phyloP scores from a whole-genome alignment of 2,329 filamentous ascomycete species.

The Botrytis porri region DNA sequence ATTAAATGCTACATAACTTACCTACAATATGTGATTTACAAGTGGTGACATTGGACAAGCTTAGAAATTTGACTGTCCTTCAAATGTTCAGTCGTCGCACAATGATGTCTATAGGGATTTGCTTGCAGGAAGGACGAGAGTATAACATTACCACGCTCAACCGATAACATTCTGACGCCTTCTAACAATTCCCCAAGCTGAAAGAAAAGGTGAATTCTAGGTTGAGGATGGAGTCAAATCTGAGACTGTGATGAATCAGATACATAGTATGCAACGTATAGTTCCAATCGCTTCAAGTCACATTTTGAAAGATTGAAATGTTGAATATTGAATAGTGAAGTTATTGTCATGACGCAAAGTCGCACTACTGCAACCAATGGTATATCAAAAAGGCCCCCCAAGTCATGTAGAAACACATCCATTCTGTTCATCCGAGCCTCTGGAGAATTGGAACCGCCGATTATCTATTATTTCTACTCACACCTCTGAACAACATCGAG shows the following conservation, averaged over 20 bases:
- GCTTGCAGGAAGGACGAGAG: neutral
- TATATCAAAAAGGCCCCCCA: constrained; percentile 30
- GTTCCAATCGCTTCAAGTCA: neutral
- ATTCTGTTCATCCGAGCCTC: neutral
- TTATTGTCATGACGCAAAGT: neutral
- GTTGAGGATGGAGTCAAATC: neutral
- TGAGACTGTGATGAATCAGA: neutral
- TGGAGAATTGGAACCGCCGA: neutral
- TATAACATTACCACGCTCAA: neutral
- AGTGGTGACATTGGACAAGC: neutral
- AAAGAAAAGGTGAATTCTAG: too few species aligned
- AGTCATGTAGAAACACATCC: constrained; percentile 10
- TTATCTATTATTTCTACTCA: constrained; percentile 52
- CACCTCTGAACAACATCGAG: constrained; percentile 76
- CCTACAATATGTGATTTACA: neutral
- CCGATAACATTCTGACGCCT: neutral
- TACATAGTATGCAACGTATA: neutral
- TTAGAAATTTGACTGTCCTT: neutral
- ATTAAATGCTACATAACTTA: neutral
- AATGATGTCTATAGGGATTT: neutral
- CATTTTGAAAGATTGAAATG: neutral
- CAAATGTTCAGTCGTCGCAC: neutral
- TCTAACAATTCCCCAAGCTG: neutral
- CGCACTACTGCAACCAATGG: constrained; percentile 24
- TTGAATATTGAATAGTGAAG: neutral